phyloP scores from a whole-genome alignment of 179 eudicot genomes.

The Spinacia oleracea region DNA sequence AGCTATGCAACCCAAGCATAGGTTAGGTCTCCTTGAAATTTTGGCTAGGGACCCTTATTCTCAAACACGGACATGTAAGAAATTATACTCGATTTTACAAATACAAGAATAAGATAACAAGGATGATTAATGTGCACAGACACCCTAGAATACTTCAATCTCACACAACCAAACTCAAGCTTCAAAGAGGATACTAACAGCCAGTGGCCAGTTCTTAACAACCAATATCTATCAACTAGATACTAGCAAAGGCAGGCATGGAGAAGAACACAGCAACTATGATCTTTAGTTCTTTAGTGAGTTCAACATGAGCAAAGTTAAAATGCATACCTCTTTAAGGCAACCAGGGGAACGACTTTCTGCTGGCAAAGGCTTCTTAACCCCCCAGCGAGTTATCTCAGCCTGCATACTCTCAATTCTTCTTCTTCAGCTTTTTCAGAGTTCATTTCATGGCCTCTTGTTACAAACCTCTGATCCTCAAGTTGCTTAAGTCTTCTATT shows the following conservation, averaged over 20 bases:
- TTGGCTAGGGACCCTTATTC: background rate
- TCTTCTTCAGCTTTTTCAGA: constrained; percentile 41
- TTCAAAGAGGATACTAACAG: background rate
- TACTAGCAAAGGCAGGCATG: background rate
- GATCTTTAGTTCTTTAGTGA: background rate
- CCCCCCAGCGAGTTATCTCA: constrained; percentile 51
- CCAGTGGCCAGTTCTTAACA: background rate
- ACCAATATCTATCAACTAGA: background rate
- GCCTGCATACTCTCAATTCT: constrained; percentile 50
- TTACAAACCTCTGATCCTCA: constrained; percentile 45
- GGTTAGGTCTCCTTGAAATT: too few species aligned
- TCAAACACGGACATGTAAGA: background rate
- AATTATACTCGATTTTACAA: background rate
- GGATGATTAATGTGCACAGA: too few species aligned
- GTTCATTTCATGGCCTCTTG: constrained; percentile 31
- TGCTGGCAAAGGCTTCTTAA: constrained; percentile 32
- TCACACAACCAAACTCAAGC: constrained; percentile 4
- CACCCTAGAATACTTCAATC: background rate
- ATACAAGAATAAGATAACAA: too few species aligned
- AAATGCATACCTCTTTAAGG: constrained; percentile 54
- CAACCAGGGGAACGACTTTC: constrained; percentile 42
- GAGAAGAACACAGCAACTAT: background rate
- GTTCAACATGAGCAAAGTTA: background rate
- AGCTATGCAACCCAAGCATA: too few species aligned
- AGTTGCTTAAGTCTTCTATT: constrained; percentile 52